Base-by-base conservation (phyloP, 768 basidiomycete genomes). In the Trametes coccinea region DNA sequence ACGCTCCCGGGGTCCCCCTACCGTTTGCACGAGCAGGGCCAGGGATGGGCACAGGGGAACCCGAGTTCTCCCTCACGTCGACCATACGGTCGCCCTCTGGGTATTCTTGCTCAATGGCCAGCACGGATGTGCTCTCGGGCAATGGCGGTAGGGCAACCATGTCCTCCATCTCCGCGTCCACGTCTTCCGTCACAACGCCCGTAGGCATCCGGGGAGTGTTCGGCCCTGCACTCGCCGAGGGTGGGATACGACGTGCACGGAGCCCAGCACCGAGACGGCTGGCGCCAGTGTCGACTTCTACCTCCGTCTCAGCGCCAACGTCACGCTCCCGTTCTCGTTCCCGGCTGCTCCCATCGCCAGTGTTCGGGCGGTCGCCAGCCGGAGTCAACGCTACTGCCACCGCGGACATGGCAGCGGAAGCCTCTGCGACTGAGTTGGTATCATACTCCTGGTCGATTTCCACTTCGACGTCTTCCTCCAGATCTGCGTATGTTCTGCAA, bases 391-490 rank as follows among this genome's bases (percentile, higher is more conserved):
- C 60, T 2, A 53, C 61, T 3, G 59, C 62, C 16, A 62, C 59
- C 9, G 62, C 69, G 1, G 62, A 64, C 30, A 53, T 57, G 31
- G 59, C 60, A 2, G 45, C 61, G 13, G 62, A 64, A 9, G 43
- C 55, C 2, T 63, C 65, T n/a, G 44, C 64, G 8, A 63, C 61
- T 8, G 62, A 66, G 3, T 55, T 34, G n/a, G 71, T 66, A 31
- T 72, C 74, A 44, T 61, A 52, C 33, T 75, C 73, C 22, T 54
- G 65, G 43, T 78, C 79, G 13, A 73, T 61, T 17, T 89, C 88
- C 0, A 85, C 77, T 65, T 98, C 96, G 51, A 97, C 95, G 70
- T 98, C 96, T 59, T 93, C 94, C 51, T 98, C 95, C 16, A 99
- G 84, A 72, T 98, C 90, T 13, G 95, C 95, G 69, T 90, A 99